Percentiles rank a stretch among this genome's conserved stretches.
Conservation (phyloP, 139 green algal species). For the Micractinium sp. region DNA sequence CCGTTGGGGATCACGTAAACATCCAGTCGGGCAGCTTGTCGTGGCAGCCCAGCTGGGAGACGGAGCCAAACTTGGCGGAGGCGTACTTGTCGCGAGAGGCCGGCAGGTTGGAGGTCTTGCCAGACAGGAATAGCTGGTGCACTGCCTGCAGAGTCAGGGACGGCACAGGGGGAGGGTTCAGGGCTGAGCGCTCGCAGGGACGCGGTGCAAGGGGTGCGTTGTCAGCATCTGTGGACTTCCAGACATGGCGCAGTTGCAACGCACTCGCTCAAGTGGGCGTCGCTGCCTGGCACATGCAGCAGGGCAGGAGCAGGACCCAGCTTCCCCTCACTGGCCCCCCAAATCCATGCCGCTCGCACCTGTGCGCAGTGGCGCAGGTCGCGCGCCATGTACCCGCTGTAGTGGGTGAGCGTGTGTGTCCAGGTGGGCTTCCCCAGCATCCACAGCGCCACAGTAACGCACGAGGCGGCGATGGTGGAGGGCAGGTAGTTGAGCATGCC, state of each 20-base stretch:
- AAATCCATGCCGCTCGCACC: conserved; percentile 11
- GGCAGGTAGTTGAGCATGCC: conserved; percentile 79
- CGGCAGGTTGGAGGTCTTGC: conserved; percentile 49
- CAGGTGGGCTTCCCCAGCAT: conserved; percentile 58
- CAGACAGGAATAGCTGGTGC: conserved; percentile 35
- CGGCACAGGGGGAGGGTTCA: neutral
- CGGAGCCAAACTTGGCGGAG: conserved; percentile 48
- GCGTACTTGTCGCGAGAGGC: conserved; percentile 70
- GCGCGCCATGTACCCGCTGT: conserved; percentile 63
- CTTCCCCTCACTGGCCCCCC: neutral
- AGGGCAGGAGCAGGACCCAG: neutral
- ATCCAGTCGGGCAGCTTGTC: conserved; percentile 49
- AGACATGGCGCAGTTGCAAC: neutral
- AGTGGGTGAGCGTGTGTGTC: conserved; percentile 73
- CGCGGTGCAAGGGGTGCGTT: neutral
- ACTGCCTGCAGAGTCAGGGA: conserved; percentile 33
- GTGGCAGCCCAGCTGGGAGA: conserved; percentile 43
- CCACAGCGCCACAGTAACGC: conserved; percentile 80
- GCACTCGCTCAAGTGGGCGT: no score
- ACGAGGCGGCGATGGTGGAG: conserved; percentile 78
- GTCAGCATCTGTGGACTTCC: no score
- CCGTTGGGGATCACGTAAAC: conserved; percentile 28
- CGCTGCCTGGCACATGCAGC: neutral
- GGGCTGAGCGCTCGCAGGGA: neutral
- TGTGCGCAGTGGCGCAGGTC: conserved; percentile 61